Percentiles rank a stretch among this genome's conserved stretches.
Conservation (phyloP, 2,329 filamentous ascomycete species). For the Trichoderma koningii region DNA sequence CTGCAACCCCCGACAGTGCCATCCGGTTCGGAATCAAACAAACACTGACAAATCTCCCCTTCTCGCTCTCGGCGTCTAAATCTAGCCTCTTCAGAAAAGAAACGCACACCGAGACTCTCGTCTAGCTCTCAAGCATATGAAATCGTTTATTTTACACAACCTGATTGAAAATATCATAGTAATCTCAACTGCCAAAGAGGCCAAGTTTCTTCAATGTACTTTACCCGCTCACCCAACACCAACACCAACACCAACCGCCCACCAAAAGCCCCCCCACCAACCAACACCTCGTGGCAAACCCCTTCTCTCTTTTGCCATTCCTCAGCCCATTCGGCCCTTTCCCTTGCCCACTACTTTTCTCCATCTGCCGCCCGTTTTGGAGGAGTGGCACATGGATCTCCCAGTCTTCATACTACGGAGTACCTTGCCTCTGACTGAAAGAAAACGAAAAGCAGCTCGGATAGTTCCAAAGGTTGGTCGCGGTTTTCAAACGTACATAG, state of each 20-base stretch:
- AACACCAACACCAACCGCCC: too few species aligned
- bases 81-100: background rate
- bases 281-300: slow-evolving; percentile 28
- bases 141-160: too few species aligned
- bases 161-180: too few species aligned
- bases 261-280: too few species aligned
- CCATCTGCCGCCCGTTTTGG: slow-evolving; percentile 15
- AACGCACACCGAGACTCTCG: background rate
- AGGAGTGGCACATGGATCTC: background rate
- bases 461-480: too few species aligned
- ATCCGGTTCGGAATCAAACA: slow-evolving; percentile 7
- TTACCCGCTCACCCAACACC: too few species aligned
- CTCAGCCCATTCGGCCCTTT: slow-evolving; percentile 37
- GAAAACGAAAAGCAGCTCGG: background rate
- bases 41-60: slow-evolving; percentile 1
- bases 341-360: background rate
- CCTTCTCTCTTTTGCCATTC: background rate
- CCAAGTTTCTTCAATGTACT: too few species aligned
- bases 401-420: background rate
- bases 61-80: slow-evolving; percentile 3
- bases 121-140: too few species aligned
- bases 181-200: too few species aligned
- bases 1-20: slow-evolving; percentile 11
- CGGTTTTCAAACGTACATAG: too few species aligned
- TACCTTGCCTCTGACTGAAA: background rate